Evolutionary conservation across 164 flowering plant species (phyloP).

Genomic region (Tetrastigma voinierianum): DNA sequence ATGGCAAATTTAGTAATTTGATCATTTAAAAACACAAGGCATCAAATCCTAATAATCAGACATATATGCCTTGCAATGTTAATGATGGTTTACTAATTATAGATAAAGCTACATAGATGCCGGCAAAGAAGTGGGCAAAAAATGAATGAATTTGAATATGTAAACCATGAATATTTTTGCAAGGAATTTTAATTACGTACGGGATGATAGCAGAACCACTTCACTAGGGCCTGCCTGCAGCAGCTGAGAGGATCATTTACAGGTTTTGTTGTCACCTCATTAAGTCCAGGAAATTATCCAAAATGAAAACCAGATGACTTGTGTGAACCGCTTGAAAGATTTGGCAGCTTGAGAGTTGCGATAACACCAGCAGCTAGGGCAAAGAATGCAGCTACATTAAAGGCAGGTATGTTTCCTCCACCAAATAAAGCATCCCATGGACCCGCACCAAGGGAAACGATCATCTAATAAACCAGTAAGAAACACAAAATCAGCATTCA

Average conservation of each 20-base stretch:
- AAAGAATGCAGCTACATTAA: conserved; percentile 66
- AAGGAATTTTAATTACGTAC: conserved; percentile 11
- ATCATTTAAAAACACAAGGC: not conserved
- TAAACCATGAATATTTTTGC: not conserved
- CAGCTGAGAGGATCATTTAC: conserved; percentile 18
- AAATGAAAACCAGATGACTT: conserved; percentile 78
- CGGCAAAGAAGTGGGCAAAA: conserved; percentile 14
- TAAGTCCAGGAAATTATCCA: conserved; percentile 37
- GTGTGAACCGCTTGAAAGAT: conserved; percentile 55
- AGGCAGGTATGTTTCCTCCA: conserved; percentile 95
- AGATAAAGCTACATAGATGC: conserved; percentile 14
- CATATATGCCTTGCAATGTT: not conserved
- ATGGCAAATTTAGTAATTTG: not conserved
- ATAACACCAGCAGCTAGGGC: conserved; percentile 79
- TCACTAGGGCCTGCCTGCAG: not conserved
- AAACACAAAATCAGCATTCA: not conserved
- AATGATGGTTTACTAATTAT: conserved; percentile 14
- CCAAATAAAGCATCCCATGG: conserved; percentile 99
- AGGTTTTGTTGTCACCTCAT: conserved; percentile 1
- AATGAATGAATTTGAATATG: conserved; percentile 39
- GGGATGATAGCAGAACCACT: conserved; percentile 7
- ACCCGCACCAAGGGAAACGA: conserved; percentile 95
- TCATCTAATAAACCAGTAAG: conserved; percentile 52
- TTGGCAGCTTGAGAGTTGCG: conserved; percentile 67
- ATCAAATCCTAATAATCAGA: not conserved